Evolutionary conservation across 768 basidiomycete species (phyloP).

Genomic region (Rossbeevera mucosa): DNA sequence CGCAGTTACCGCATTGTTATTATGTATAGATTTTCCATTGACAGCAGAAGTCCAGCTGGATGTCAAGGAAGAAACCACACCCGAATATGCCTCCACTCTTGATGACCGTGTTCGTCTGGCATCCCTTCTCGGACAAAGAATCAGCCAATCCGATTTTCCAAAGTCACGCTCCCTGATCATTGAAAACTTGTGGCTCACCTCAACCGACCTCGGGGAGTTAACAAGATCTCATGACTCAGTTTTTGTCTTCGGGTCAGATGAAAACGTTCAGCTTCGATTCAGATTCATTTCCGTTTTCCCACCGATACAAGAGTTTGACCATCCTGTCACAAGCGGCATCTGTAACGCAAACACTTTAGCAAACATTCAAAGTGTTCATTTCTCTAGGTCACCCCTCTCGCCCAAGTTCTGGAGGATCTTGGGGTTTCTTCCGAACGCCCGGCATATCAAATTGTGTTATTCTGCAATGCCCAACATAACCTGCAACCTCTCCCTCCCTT

Average conservation of each 20-base stretch:
- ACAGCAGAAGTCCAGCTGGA: neutral
- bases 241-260: too few relatives aligned
- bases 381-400: rapidly evolving
- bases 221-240: too few relatives aligned
- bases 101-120: neutral
- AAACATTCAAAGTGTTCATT: neutral
- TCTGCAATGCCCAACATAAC: neutral
- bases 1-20: neutral
- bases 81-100: too few relatives aligned
- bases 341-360: neutral
- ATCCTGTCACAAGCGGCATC: neutral
- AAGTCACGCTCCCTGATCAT: neutral
- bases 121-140: neutral
- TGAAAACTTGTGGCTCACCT: too few relatives aligned
- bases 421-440: neutral
- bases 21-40: neutral
- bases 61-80: too few relatives aligned
- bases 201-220: too few relatives aligned
- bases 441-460: neutral
- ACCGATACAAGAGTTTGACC: too few relatives aligned
- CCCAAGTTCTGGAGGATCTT: neutral
- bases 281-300: too few relatives aligned
- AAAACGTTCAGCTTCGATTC: too few relatives aligned
- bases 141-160: neutral
- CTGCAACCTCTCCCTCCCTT: too few relatives aligned